Conservation (phyloP, 768 basidiomycete genomes). For the Pleurotus cornucopiae region DNA sequence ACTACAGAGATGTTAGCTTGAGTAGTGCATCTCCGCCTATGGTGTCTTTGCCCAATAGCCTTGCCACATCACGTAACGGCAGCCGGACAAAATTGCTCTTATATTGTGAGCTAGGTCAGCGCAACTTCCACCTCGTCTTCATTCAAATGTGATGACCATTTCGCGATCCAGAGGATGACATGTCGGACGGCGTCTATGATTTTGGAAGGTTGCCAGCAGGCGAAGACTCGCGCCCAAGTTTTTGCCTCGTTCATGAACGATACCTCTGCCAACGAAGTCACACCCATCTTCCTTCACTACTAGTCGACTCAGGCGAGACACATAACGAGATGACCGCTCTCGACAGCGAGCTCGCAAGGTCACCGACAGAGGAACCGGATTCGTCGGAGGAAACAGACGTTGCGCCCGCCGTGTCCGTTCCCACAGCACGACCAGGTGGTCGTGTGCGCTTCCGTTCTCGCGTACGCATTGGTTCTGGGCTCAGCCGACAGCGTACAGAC, state of each 20-base stretch:
- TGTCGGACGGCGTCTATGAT: not conserved
- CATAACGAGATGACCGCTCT: not conserved
- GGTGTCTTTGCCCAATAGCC: not conserved
- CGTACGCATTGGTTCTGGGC: constrained; percentile 73
- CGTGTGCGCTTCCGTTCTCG: constrained; percentile 68
- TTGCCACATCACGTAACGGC: not conserved
- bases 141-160: too few relatives aligned
- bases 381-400: not conserved
- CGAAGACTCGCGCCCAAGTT: not conserved
- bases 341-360: not conserved
- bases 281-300: not conserved
- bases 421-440: constrained; percentile 6
- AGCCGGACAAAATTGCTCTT: constrained; percentile 2
- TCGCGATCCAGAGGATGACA: not conserved
- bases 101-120: constrained; percentile 4
- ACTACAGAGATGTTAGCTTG: too few relatives aligned
- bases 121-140: too few relatives aligned
- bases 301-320: not conserved
- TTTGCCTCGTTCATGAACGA: constrained; percentile 2
- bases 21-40: not conserved
- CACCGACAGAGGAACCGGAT: constrained; percentile 3
- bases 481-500: constrained; percentile 42
- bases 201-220: not conserved
- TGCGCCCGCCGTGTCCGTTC: constrained; percentile 1
- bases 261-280: constrained; percentile 2